Percentiles rank a stretch among this genome's conserved stretches.
These are phyloP conservation scores for Debaryomyces tyrocola DNA, from an alignment of 805 yeast species.

Conservation along the genomic window DNA sequence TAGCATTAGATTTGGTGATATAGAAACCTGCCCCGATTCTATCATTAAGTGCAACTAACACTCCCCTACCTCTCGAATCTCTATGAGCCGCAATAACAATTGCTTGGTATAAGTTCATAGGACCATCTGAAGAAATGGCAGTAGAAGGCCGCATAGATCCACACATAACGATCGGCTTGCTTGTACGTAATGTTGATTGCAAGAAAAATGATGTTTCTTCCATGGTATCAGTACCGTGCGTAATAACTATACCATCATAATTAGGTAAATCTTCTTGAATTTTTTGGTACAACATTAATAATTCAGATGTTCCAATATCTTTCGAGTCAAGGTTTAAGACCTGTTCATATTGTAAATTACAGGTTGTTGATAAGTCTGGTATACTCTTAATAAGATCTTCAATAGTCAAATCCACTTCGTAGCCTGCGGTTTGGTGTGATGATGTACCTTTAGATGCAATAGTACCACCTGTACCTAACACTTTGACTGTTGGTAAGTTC, in stretches of 20 bases:
- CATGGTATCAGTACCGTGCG: constrained; percentile 73
- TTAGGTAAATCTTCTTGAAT: constrained; percentile 43
- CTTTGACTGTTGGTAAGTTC: constrained; percentile 36
- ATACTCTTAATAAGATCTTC: constrained; percentile 53
- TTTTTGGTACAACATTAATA: constrained; percentile 46
- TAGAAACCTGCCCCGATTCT: constrained; percentile 69
- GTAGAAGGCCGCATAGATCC: constrained; percentile 79
- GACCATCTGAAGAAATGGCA: constrained; percentile 69
- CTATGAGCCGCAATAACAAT: constrained; percentile 58
- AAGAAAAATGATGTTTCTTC: constrained; percentile 68
- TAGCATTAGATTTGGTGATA: constrained; percentile 69
- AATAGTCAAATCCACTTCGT: constrained; percentile 41
- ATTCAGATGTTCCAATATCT: constrained; percentile 48
- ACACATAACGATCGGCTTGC: constrained; percentile 62
- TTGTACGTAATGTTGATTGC: constrained; percentile 45
- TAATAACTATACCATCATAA: constrained; percentile 61
- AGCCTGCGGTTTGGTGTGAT: constrained; percentile 44
- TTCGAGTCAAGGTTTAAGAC: constrained; percentile 62
- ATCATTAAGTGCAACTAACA: constrained; percentile 65
- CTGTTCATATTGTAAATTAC: constrained; percentile 62
- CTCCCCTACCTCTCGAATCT: constrained; percentile 56
- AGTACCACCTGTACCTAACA: constrained; percentile 48
- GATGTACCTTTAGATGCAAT: constrained; percentile 43
- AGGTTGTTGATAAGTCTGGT: constrained; percentile 55
- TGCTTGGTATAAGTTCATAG: constrained; percentile 71